Evolutionary conservation across 495 filamentous ascomycete species (phyloP), one percentile per base, ranked within the genome.

Genomic region (Xylaria sp.): DNA sequence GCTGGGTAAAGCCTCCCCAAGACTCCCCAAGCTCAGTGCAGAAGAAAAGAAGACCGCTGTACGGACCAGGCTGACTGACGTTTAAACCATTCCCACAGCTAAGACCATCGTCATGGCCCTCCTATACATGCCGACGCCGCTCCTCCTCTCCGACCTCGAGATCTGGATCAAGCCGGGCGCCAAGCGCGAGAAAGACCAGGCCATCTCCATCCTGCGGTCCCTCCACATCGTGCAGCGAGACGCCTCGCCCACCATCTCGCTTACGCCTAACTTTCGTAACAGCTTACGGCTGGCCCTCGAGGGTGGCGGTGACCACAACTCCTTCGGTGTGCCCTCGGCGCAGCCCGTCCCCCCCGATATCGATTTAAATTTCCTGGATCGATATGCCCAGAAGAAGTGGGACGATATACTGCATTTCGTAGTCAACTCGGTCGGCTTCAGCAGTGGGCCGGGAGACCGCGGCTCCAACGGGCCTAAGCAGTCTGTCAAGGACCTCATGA

Each of bases 361-460:
- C 33, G 85, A 89, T 26, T 80, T 94, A 6, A 73, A 83, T 26
- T 92, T 90, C 75, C 85, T 99, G n/a, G 97, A 99, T 72, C 84
- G 89, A 35, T 97, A 94, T 81, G 95, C 95, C 17, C 86, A 91
- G 59, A 87, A 85, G 71, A 95, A 97, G 76, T 99, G 97, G 93
- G 97, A 99, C 79, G 91, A 93, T 9, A 97, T 99, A 12, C 82
- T 98, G 41, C 94, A 97, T 78, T 99, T 95, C 77, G 95, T 99
- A 81, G 96, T 99, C 40, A 77, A 86, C 79, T 80, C 85, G 73
- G 80, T 86, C 80, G 76, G 86, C 50, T 67, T 86, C 71, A 74
- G 80, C 21, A 76, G 59, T 17, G 61, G 61, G 24, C 35, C 50
- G 3, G 71, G 74, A 7, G 75, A 77, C 0, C 73, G 78, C 0